Percentiles rank a stretch among this genome's conserved stretches.
phyloP scores from a whole-genome alignment of 2,329 filamentous ascomycete genomes.

The Colletotrichum melonis region DNA sequence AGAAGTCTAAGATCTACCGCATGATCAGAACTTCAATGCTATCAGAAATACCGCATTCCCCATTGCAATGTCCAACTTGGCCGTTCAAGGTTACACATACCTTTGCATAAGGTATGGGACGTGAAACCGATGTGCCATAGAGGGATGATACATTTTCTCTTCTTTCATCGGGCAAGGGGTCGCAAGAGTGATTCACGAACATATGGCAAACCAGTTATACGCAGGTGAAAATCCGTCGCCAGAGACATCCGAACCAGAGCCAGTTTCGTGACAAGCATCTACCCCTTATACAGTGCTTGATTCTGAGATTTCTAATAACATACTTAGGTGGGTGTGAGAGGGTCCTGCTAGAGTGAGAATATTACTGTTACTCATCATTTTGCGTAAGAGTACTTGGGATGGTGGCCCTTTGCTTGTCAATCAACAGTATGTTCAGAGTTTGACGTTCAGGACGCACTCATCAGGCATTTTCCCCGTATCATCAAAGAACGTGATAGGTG shows the following conservation, averaged over 20 bases:
- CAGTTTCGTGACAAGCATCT: neutral
- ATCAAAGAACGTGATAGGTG: neutral
- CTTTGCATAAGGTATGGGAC: neutral
- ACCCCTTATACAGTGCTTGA: neutral
- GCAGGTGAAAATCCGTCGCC: neutral
- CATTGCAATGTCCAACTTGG: neutral
- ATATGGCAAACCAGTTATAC: neutral
- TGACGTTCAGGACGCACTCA: neutral
- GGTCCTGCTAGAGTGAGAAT: neutral
- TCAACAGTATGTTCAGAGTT: neutral
- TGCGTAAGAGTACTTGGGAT: neutral
- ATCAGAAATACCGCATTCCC: neutral
- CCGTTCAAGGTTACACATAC: neutral
- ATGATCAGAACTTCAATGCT: neutral
- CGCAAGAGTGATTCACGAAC: neutral
- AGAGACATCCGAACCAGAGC: no score
- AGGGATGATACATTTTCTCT: neutral
- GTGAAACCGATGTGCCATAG: neutral
- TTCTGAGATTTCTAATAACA: rapidly evolving
- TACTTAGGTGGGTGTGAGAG: neutral
- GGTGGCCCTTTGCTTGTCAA: neutral
- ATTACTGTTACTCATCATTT: neutral
- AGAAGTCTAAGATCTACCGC: neutral
- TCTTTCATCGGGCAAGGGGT: neutral
- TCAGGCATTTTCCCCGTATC: neutral